These are phyloP conservation scores for Prinsepia uniflora DNA, from an alignment of 306 rosid genomes.

Conservation along the genomic window DNA sequence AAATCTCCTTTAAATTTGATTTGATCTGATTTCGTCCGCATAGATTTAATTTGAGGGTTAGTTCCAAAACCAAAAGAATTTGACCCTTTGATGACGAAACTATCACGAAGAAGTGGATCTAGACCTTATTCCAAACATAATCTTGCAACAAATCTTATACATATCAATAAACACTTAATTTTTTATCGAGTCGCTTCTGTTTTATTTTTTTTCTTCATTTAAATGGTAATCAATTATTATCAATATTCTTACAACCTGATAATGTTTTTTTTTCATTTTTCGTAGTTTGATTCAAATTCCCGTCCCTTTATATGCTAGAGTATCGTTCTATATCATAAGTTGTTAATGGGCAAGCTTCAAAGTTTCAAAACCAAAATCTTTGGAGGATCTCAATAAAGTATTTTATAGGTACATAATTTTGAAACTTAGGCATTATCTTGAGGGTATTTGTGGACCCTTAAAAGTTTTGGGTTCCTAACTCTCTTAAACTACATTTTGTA, in stretches of 20 bases:
- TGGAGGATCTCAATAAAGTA: constrained; percentile 30
- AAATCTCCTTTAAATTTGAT: constrained; percentile 1
- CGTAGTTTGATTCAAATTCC: no score
- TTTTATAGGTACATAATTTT: constrained; percentile 4
- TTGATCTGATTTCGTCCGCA: not conserved
- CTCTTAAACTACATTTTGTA: not conserved
- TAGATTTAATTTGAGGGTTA: not conserved
- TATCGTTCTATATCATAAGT: not conserved
- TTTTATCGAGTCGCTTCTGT: no score
- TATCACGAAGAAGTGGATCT: not conserved
- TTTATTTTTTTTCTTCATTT: no score
- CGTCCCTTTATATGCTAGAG: no score
- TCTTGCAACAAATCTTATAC: not conserved
- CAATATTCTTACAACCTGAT: no score
- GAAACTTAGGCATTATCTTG: constrained; percentile 33
- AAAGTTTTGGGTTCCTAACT: not conserved
- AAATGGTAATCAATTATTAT: no score
- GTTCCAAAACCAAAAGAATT: not conserved
- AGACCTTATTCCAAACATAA: not conserved
- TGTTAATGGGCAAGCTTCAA: constrained; percentile 2
- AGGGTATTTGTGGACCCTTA: constrained; percentile 4
- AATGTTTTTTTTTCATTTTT: no score
- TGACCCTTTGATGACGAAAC: not conserved
- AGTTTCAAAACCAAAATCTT: constrained; percentile 48
- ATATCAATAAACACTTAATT: no score